phyloP scores from a whole-genome alignment of 2,329 filamentous ascomycete genomes.

The Colletotrichum cereale region DNA sequence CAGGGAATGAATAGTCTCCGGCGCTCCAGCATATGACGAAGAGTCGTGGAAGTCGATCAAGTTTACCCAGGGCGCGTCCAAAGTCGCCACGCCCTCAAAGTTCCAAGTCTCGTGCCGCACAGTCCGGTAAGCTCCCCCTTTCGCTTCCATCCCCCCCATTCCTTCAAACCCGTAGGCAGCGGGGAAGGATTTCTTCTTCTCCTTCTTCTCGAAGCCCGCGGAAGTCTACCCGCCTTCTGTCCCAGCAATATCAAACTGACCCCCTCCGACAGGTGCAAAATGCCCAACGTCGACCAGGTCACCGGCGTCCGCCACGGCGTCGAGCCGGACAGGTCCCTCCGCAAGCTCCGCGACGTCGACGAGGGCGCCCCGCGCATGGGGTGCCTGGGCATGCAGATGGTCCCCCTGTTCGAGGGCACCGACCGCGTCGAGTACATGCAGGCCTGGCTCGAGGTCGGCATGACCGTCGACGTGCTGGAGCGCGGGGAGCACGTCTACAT shows the following conservation, averaged over 20 bases:
- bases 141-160: neutral
- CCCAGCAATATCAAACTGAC: neutral
- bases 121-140: constrained; percentile 61
- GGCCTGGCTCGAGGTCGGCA: constrained; percentile 66
- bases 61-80: constrained; percentile 62
- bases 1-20: constrained; percentile 62
- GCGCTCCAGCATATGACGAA: constrained; percentile 74
- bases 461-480: constrained; percentile 64
- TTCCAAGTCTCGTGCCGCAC: constrained; percentile 75
- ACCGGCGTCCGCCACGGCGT: constrained; percentile 67
- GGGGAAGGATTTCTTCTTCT: neutral
- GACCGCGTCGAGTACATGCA: constrained; percentile 47
- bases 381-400: constrained; percentile 76
- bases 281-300: constrained; percentile 77
- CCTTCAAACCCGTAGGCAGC: neutral
- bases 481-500: constrained; percentile 60
- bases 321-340: constrained; percentile 70
- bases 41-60: constrained; percentile 75
- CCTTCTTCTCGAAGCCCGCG: neutral
- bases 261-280: constrained; percentile 65
- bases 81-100: constrained; percentile 56
- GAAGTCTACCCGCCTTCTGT: neutral
- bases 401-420: constrained; percentile 62
- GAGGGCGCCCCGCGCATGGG: constrained; percentile 67
- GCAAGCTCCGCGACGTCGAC: constrained; percentile 71